These are phyloP conservation scores for Penicillium lagena DNA, from an alignment of 495 filamentous ascomycete genomes.

Conservation along the genomic window DNA sequence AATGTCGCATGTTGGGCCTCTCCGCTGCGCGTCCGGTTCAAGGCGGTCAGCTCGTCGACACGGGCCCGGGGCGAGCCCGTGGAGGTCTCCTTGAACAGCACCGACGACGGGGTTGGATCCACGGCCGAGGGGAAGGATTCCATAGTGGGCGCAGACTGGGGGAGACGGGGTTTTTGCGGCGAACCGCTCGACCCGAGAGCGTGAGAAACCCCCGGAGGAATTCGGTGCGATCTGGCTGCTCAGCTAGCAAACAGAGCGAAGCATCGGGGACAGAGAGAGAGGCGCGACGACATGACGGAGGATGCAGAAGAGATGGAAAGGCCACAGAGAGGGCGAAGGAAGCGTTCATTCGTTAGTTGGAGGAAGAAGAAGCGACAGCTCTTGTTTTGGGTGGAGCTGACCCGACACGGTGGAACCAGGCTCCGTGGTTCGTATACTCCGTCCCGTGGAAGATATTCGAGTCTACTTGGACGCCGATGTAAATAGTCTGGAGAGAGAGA, in stretches of 20 bases:
- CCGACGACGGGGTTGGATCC: slow-evolving; percentile 2
- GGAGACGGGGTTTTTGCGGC: slow-evolving; percentile 2
- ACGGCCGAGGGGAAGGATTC: slow-evolving; percentile 12
- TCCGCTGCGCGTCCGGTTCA: slow-evolving; percentile 10
- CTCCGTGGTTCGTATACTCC: background rate
- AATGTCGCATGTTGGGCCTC: slow-evolving; percentile 18
- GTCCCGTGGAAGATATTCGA: background rate
- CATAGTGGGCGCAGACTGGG: slow-evolving; percentile 14
- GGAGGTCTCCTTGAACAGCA: slow-evolving; percentile 8
- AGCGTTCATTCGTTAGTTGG: too few relatives aligned
- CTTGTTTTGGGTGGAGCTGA: slow-evolving; percentile 17
- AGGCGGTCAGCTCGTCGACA: slow-evolving; percentile 12
- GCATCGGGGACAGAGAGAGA: background rate
- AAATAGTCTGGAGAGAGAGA: too few relatives aligned
- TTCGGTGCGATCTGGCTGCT: too few relatives aligned
- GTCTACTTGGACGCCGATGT: background rate
- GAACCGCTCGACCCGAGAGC: slow-evolving; percentile 7
- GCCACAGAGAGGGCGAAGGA: too few relatives aligned
- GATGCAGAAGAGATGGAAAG: background rate
- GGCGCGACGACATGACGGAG: slow-evolving; percentile 28
- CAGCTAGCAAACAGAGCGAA: too few relatives aligned
- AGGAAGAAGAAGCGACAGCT: slow-evolving; percentile 6
- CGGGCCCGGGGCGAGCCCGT: slow-evolving; percentile 11
- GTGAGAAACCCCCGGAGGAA: background rate
- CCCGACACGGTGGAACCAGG: slow-evolving; percentile 22